Evolutionary conservation across 768 basidiomycete species (phyloP).

Genomic region (Leccinellum luteum): DNA sequence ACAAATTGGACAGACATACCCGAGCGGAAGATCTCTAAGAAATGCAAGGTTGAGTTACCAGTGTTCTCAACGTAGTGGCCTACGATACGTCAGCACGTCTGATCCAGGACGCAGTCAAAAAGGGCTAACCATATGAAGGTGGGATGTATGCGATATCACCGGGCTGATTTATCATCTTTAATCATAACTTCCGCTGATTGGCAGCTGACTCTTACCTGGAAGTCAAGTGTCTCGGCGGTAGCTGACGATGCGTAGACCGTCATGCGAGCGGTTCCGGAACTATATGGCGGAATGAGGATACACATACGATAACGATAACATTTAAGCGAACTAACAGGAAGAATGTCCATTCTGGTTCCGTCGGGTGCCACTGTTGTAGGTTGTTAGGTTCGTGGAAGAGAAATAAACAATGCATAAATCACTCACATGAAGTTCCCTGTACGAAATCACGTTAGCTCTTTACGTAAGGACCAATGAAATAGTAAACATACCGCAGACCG

Average conservation of each 20-base stretch:
- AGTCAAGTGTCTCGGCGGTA: slow-evolving; percentile 44
- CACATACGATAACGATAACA: not conserved
- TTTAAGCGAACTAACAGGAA: slow-evolving; percentile 30
- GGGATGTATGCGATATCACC: slow-evolving; percentile 29
- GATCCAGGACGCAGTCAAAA: not conserved
- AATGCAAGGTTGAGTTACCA: slow-evolving; percentile 54
- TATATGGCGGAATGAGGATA: slow-evolving; percentile 13
- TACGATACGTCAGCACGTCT: slow-evolving; percentile 13
- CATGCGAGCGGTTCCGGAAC: slow-evolving; percentile 40
- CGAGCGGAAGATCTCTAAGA: slow-evolving; percentile 62
- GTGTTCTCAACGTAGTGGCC: slow-evolving; percentile 71
- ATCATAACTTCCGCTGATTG: not conserved
- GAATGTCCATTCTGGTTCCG: slow-evolving; percentile 47
- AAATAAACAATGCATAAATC: not conserved
- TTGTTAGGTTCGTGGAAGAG: not conserved
- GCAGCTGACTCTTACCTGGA: slow-evolving; percentile 31
- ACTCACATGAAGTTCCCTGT: slow-evolving; percentile 47
- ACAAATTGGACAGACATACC: slow-evolving; percentile 27
- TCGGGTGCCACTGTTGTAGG: slow-evolving; percentile 48
- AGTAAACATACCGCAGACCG: slow-evolving; percentile 53
- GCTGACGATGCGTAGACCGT: slow-evolving; percentile 40
- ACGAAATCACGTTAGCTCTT: not conserved
- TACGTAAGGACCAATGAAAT: not conserved
- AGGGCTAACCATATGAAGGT: slow-evolving; percentile 22
- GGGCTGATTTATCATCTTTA: slow-evolving; percentile 21